phyloP scores from a whole-genome alignment of 345 rosid species.

The Euclidium syriacum region DNA sequence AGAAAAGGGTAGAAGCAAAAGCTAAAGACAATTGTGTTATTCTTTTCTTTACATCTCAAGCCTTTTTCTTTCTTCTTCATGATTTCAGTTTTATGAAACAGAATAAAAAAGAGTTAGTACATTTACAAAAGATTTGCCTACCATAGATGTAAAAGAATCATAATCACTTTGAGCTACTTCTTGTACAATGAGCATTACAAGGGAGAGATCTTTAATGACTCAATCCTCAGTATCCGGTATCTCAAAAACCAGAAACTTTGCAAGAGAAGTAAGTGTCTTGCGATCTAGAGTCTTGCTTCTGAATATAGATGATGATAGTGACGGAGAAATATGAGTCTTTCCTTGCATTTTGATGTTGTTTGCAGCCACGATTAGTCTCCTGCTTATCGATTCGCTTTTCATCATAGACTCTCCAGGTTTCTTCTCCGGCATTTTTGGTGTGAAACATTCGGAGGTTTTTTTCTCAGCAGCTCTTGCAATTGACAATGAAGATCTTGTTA shows the following conservation, averaged over 20 bases:
- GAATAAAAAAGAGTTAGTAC: neutral
- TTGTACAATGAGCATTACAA: neutral
- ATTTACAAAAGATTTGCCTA: slow-evolving; percentile 6
- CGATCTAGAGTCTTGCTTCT: slow-evolving; percentile 11
- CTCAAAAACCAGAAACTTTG: slow-evolving; percentile 26
- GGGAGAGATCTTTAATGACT: neutral
- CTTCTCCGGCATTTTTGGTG: slow-evolving; percentile 1
- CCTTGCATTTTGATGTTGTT: slow-evolving; percentile 33
- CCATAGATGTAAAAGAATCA: neutral
- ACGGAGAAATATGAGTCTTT: neutral
- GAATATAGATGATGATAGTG: slow-evolving; percentile 19
- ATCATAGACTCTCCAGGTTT: neutral
- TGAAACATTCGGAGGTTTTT: neutral
- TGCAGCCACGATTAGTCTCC: slow-evolving; percentile 23
- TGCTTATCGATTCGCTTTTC: slow-evolving; percentile 9
- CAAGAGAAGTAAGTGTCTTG: slow-evolving; percentile 7
- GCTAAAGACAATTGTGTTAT: slow-evolving; percentile 17
- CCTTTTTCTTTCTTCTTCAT: slow-evolving; percentile 5
- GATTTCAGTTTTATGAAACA: neutral
- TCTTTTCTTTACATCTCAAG: slow-evolving; percentile 13
- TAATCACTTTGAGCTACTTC: neutral
- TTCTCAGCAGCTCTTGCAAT: slow-evolving; percentile 1
- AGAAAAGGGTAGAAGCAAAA: slow-evolving; percentile 11
- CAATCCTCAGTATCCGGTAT: slow-evolving; percentile 19
- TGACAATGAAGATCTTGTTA: neutral